Conservation (phyloP, 805 yeast species). For the Jamesozyma jinghongensis region DNA sequence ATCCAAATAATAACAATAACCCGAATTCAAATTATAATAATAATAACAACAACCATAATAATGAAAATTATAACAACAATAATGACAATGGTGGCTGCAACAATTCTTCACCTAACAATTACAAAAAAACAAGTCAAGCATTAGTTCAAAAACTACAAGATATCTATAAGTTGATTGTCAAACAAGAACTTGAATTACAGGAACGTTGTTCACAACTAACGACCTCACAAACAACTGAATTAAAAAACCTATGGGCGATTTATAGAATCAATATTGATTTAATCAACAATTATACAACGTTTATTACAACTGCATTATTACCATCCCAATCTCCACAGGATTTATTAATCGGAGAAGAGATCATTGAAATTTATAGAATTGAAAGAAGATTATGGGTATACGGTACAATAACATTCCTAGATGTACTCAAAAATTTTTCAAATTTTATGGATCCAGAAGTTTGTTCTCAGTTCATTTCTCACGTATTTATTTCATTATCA, state of each 20-base stretch:
- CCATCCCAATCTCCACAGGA: constrained; percentile 52
- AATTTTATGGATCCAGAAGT: constrained; percentile 71
- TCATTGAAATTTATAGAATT: constrained; percentile 67
- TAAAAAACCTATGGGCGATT: constrained; percentile 62
- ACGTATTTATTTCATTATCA: constrained; percentile 50
- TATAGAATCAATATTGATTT: constrained; percentile 59
- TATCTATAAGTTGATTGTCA: constrained; percentile 60
- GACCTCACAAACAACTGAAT: constrained; percentile 44
- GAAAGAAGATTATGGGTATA: constrained; percentile 79
- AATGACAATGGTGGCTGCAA: constrained; percentile 17
- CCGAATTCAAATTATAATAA: constrained; percentile 3
- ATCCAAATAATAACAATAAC: constrained; percentile 3
- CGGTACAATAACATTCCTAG: constrained; percentile 73
- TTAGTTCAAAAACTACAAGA: constrained; percentile 65
- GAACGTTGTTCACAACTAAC: constrained; percentile 57
- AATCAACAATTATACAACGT: constrained; percentile 64
- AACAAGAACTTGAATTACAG: constrained; percentile 59
- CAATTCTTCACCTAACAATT: constrained; percentile 11
- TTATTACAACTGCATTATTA: constrained; percentile 58
- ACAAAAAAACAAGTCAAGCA: constrained; percentile 34
- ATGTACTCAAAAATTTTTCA: constrained; percentile 65
- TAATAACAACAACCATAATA: constrained; percentile 10
- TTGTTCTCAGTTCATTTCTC: constrained; percentile 62
- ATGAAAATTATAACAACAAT: constrained; percentile 10
- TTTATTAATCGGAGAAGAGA: constrained; percentile 48